These are phyloP conservation scores for Musa beccarii DNA, from an alignment of 176 grass and related monocot genomes.

Conservation along the genomic window DNA sequence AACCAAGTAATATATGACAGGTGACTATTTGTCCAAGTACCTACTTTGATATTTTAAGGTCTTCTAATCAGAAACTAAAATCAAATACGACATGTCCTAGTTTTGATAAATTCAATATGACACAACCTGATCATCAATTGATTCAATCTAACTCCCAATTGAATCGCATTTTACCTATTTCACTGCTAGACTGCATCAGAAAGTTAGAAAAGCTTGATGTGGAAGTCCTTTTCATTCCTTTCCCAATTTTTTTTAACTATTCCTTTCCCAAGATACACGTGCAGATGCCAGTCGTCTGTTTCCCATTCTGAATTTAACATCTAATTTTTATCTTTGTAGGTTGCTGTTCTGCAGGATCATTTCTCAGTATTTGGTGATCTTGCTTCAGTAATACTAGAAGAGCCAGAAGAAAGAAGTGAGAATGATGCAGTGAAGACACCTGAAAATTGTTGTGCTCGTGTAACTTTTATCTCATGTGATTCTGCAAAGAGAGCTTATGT, in stretches of 20 bases:
- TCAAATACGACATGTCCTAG: neutral
- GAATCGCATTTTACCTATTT: neutral
- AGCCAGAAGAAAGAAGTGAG: slow-evolving; percentile 40
- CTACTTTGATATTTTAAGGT: neutral
- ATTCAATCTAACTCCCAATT: neutral
- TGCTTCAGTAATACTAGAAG: slow-evolving; percentile 66
- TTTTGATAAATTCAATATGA: neutral
- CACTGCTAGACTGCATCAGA: neutral
- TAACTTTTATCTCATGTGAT: slow-evolving; percentile 58
- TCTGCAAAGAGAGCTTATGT: slow-evolving; percentile 80
- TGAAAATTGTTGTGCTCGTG: slow-evolving; percentile 53
- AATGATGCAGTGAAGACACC: slow-evolving; percentile 46
- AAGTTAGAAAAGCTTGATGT: neutral
- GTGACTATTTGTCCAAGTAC: neutral
- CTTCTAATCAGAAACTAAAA: neutral
- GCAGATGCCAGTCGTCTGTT: slow-evolving; percentile 5
- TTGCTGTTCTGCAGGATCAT: slow-evolving; percentile 72
- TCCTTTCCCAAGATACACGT: neutral
- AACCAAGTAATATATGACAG: neutral
- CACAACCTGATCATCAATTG: neutral
- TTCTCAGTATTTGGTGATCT: slow-evolving; percentile 83
- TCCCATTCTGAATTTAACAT: slow-evolving; percentile 7
- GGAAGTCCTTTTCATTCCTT: neutral
- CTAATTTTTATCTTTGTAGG: slow-evolving; percentile 30
- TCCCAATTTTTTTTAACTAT: neutral